A percentile compares a stretch with the other conserved stretches of the same genome.
Evolutionary conservation across 495 filamentous ascomycete species (phyloP).

Genomic region (Geopyxis carbonaria): DNA sequence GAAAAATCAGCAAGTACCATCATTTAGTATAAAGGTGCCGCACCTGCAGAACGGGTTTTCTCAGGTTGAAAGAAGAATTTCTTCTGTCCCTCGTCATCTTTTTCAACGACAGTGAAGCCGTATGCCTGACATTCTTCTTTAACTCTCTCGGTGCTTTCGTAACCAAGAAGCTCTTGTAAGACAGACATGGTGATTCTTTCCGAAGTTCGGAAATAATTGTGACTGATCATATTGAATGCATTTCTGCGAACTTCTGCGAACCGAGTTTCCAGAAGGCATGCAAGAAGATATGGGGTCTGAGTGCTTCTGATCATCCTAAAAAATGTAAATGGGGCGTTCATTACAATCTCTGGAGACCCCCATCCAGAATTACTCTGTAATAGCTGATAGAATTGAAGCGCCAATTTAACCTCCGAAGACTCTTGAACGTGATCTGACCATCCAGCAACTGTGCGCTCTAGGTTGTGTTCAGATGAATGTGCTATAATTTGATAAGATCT

Average conservation of each 20-base stretch:
- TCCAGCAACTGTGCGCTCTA: constrained; percentile 55
- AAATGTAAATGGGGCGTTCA: constrained; percentile 34
- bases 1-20: no score
- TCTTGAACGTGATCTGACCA: constrained; percentile 45
- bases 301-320: constrained; percentile 56
- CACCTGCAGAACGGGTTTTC: background rate
- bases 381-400: constrained; percentile 48
- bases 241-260: constrained; percentile 66
- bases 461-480: constrained; percentile 56
- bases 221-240: constrained; percentile 52
- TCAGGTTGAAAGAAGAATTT: background rate
- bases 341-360: constrained; percentile 8
- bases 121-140: constrained; percentile 10
- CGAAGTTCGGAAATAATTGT: constrained; percentile 40
- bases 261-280: constrained; percentile 79
- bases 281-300: constrained; percentile 72
- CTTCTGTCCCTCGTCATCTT: constrained; percentile 12
- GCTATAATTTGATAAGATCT: constrained; percentile 78
- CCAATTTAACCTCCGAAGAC: constrained; percentile 43
- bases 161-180: constrained; percentile 16
- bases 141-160: constrained; percentile 16
- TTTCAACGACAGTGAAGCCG: constrained; percentile 9
- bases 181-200: constrained; percentile 33
- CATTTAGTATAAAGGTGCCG: constrained; percentile 4
- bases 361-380: constrained; percentile 25